Conservation (phyloP, 2,329 filamentous ascomycete species). For the Fusarium palustre region DNA sequence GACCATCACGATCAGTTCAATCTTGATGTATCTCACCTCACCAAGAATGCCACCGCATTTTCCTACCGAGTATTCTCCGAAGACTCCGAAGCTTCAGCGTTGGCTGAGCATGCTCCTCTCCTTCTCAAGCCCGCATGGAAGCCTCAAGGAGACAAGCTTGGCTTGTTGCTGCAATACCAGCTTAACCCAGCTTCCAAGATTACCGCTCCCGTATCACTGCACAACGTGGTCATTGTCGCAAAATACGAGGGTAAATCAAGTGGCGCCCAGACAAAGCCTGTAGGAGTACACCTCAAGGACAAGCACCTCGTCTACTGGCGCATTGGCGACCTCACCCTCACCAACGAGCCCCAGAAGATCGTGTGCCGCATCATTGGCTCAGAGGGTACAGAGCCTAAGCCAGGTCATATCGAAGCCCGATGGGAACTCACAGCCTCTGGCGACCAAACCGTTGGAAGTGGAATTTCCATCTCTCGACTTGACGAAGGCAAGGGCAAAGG, state of each 20-base stretch:
- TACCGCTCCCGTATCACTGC: slow-evolving; percentile 59
- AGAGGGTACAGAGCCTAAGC: slow-evolving; percentile 75
- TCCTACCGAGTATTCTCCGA: slow-evolving; percentile 90
- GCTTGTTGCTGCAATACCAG: slow-evolving; percentile 84
- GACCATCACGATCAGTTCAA: slow-evolving; percentile 83
- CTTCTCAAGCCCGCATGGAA: slow-evolving; percentile 84
- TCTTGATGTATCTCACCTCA: slow-evolving; percentile 78
- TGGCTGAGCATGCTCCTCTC: slow-evolving; percentile 74
- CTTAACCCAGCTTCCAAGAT: slow-evolving; percentile 77
- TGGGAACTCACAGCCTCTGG: slow-evolving; percentile 73
- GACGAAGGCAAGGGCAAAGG: slow-evolving; percentile 64
- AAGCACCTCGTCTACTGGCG: slow-evolving; percentile 85
- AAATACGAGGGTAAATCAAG: slow-evolving; percentile 76
- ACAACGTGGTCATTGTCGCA: slow-evolving; percentile 80
- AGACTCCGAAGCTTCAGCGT: slow-evolving; percentile 58
- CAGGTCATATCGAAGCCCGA: slow-evolving; percentile 82
- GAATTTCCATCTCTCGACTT: slow-evolving; percentile 72
- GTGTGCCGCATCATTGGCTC: slow-evolving; percentile 83
- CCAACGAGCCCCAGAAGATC: slow-evolving; percentile 76
- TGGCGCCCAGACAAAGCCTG: slow-evolving; percentile 80
- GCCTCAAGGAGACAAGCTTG: slow-evolving; percentile 84
- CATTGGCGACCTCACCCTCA: slow-evolving; percentile 77
- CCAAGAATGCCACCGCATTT: slow-evolving; percentile 83
- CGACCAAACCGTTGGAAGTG: slow-evolving; percentile 63
- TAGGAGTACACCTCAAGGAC: slow-evolving; percentile 82